Base-by-base conservation (phyloP, 108 stramenopile genomes). In the Pseudonitzschia multiseries region DNA sequence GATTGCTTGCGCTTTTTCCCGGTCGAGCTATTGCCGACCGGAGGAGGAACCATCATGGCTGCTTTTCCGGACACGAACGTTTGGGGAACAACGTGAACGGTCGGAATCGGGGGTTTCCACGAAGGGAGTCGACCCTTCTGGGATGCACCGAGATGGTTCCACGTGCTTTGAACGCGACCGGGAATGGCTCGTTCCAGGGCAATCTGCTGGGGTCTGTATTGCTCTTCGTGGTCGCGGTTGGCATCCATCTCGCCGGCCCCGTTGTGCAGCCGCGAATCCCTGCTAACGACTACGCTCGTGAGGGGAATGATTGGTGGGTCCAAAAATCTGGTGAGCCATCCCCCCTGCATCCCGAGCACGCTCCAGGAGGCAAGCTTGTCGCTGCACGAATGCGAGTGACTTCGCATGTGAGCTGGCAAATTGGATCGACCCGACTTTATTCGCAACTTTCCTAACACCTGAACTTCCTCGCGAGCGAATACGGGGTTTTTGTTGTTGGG, bases 361-460 rank as follows among this genome's bases (percentile, higher is more conserved):
- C 80, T 71, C 97, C 97, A 97, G 62, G 84, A 69, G 8, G 87
- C 80, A 66, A 97, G 46, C 71, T 97, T 97, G 72, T 97, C 97
- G 31, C 89, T 89, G 71, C 97, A 97, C 0, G 94, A 95, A 93
- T 95, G 93, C 52, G 88, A 90, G 33, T 78, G 76, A 15, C 92
- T 86, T 57, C 97, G 87, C 50, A 83, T 72, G 63, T 87, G 77
- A 15, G 85, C 68, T 29, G 86, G 84, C 15, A 97, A 71, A 70
- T 97, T 94, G 52, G 94, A 94, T 50, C 97, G 81, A 22, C 95
- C 94, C 12, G 97, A 92, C 69, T 97, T 97, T 61, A 85, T 79
- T 48, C 97, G 84, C 64, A 97, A 73, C 18, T 79, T 83, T 60
- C 93, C 92, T 13, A 89, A 33, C 4, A 82, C 41, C 72, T 94